phyloP scores from a whole-genome alignment of 768 basidiomycete species.

The Lactifluus pinguis region DNA sequence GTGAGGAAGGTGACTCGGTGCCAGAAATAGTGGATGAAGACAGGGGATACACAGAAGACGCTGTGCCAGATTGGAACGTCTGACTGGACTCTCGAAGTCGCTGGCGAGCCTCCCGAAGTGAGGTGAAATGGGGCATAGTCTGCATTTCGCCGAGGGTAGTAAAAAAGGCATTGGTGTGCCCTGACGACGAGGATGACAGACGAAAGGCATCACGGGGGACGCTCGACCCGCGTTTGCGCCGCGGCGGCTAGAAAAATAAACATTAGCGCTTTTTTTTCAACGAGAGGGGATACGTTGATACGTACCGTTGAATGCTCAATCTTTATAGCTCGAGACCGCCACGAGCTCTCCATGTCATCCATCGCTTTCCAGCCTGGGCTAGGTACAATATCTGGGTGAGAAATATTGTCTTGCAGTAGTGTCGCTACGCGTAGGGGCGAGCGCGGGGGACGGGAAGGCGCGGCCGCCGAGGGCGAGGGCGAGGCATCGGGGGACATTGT shows the following conservation, averaged over 20 bases:
- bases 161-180: constrained; percentile 18
- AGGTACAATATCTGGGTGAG: constrained; percentile 7
- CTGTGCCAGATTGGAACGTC: constrained; percentile 57
- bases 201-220: constrained; percentile 20
- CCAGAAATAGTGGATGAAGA: constrained; percentile 58
- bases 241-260: constrained; percentile 1
- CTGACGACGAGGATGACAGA: constrained; percentile 16
- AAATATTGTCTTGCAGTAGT: constrained; percentile 1
- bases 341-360: constrained; percentile 16
- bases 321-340: constrained; percentile 15
- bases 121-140: constrained; percentile 19
- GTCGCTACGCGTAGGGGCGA: constrained; percentile 18
- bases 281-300: not conserved
- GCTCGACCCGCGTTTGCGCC: constrained; percentile 19
- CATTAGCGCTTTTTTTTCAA: not conserved
- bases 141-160: constrained; percentile 17
- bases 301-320: constrained; percentile 16
- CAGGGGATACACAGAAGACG: constrained; percentile 70
- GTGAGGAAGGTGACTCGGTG: constrained; percentile 57
- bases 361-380: constrained; percentile 8
- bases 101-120: constrained; percentile 19
- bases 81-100: constrained; percentile 39
- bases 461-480: not conserved
- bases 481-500: constrained; percentile 2
- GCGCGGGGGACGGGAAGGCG: constrained; percentile 17